Base-by-base conservation (phyloP, 352 stramenopile species). In the Phytophthora multivora region DNA sequence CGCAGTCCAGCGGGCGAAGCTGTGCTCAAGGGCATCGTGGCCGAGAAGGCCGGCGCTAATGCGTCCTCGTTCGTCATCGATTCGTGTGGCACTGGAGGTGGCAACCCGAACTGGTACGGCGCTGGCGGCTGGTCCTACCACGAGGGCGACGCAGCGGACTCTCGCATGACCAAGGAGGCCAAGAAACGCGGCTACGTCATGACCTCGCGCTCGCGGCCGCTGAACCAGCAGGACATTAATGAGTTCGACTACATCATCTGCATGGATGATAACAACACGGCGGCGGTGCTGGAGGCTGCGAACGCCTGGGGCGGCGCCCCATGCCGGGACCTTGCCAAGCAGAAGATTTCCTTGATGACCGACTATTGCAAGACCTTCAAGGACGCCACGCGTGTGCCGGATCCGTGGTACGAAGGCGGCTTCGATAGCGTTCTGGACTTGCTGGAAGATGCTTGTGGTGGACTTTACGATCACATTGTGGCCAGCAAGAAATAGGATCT, bases 341-440 rank as follows among this genome's bases (percentile, higher is more conserved):
- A 64, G 40, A 95, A 93, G 75, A 81, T 91, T 18, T 83, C 75
- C 45, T 89, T 90, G 71, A 96, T 97, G 88, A 91, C 77, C 23
- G 47, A 62, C 57, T 96, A 93, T 60, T 97, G 90, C 71, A 85
- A 74, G 30, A 79, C 60, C 43, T 91, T 92, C 60, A 81, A 71
- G 35, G 55, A 60, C 9, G 75, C 71, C 31, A 88, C 52, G 50
- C 79, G 79, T 21, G 85, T 96, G 8, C 85, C 88, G 0, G 86
- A 95, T 28, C 84, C 88, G 46, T 94, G 83, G 80, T 95, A 95
- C 62, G 85, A 93, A 83, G 88, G 86, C n/a, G 90, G 88, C 16
- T 97, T 97, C 48, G 90, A 96, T 59, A 78, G 88, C 40, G 90
- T 97, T 25, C 62, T 97, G 51, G 90, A 97, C 62, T 63, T 97